phyloP scores from a whole-genome alignment of 2,329 filamentous ascomycete species.

The Clarireedia homoeocarpa region DNA sequence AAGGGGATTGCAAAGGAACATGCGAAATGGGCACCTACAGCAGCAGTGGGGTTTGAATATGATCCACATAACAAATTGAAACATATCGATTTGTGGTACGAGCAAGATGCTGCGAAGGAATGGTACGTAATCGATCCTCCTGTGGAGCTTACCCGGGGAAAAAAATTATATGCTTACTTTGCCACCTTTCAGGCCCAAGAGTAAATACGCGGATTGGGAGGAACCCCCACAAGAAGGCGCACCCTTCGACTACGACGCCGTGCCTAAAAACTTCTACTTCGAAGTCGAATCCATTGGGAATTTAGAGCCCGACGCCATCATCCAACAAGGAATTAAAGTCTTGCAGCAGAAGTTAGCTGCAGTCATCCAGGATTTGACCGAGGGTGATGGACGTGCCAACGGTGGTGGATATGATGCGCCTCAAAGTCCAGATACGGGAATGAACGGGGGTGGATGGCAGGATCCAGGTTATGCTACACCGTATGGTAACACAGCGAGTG shows the following conservation, averaged over 20 bases:
- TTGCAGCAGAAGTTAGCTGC: slow-evolving; percentile 84
- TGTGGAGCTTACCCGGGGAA: background rate
- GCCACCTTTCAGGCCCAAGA: slow-evolving; percentile 57
- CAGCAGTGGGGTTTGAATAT: slow-evolving; percentile 94
- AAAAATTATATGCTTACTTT: slow-evolving; percentile 13
- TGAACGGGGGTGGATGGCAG: slow-evolving; percentile 51
- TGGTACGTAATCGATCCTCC: slow-evolving; percentile 51
- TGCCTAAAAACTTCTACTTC: slow-evolving; percentile 81
- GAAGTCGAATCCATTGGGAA: slow-evolving; percentile 86
- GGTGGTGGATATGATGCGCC: slow-evolving; percentile 45
- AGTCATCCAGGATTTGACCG: slow-evolving; percentile 61
- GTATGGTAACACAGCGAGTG: slow-evolving; percentile 53
- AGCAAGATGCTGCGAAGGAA: slow-evolving; percentile 72
- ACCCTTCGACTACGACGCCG: slow-evolving; percentile 83
- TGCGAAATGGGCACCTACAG: slow-evolving; percentile 91
- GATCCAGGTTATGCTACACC: slow-evolving; percentile 61
- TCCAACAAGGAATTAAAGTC: slow-evolving; percentile 80
- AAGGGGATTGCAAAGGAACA: slow-evolving; percentile 99
- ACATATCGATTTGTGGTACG: slow-evolving; percentile 92
- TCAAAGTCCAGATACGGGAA: slow-evolving; percentile 50
- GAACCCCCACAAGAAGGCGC: slow-evolving; percentile 74
- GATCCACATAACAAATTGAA: slow-evolving; percentile 94
- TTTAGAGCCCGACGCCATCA: slow-evolving; percentile 81
- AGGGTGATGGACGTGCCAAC: slow-evolving; percentile 44
- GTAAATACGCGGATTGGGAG: slow-evolving; percentile 72